Evolutionary conservation across 2,329 filamentous ascomycete genomes (phyloP).

Genomic region (Emmonsiellopsis sp.): DNA sequence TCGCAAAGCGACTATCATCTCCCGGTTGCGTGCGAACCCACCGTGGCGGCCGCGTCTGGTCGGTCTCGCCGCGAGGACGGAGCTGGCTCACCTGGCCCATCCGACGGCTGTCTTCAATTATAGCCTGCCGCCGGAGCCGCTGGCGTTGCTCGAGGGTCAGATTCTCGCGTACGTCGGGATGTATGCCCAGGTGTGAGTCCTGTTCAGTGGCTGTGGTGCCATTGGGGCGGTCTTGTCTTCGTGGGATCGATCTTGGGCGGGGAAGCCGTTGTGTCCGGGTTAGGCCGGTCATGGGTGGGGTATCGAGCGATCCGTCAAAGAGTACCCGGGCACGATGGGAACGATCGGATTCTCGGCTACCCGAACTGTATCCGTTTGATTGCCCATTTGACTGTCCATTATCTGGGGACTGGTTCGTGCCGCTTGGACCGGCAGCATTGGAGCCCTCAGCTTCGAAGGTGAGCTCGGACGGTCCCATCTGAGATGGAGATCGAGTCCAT

Average conservation of each 20-base stretch:
- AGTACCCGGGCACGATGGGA: slow-evolving; percentile 3
- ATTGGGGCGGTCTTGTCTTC: slow-evolving; percentile 22
- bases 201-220: slow-evolving; percentile 16
- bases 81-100: slow-evolving; percentile 22
- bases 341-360: neutral
- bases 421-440: slow-evolving; percentile 16
- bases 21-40: slow-evolving; percentile 30
- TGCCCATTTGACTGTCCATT: slow-evolving; percentile 3
- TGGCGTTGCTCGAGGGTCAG: slow-evolving; percentile 30
- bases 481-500: slow-evolving; percentile 33
- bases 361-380: neutral
- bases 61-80: slow-evolving; percentile 24
- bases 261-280: slow-evolving; percentile 20
- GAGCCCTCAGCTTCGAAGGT: slow-evolving; percentile 14
- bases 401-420: slow-evolving; percentile 6
- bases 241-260: slow-evolving; percentile 28
- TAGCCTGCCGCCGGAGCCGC: slow-evolving; percentile 28
- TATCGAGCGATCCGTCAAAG: slow-evolving; percentile 4
- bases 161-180: too few relatives aligned
- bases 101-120: slow-evolving; percentile 25
- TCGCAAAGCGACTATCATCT: slow-evolving; percentile 25
- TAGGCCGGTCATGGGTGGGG: neutral
- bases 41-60: slow-evolving; percentile 27
- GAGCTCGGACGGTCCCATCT: slow-evolving; percentile 24
- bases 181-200: slow-evolving; percentile 25